Evolutionary conservation across 352 stramenopile species (phyloP), one percentile per base, ranked within the genome.

Genomic region (Phytophthora quininea): DNA sequence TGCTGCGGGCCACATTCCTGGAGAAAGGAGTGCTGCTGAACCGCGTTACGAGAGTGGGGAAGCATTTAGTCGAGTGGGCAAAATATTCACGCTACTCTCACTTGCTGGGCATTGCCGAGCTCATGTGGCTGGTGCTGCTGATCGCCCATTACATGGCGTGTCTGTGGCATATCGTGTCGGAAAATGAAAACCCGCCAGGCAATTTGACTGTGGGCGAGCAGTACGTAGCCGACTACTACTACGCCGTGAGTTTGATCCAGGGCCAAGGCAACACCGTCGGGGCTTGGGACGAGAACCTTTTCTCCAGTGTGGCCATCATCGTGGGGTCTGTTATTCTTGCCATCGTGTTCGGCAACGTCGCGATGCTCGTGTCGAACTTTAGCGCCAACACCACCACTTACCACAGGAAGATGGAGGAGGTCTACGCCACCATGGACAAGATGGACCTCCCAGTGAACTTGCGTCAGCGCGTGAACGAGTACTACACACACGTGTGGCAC

Each of bases 131-230:
- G 15, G 57, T 83, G 24, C 24, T 83, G 29, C 48, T 79, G 24
- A 67, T 73, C 24, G 63, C 73, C 27, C 74, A 82, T 60, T 64
- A 80, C 46, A 64, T 79, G 27, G 72, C 77, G 12, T 85, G 77
- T 45, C 33, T 46, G 31, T 85, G 74, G 77, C 63, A 73, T 49
- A 7, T 67, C 1, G 56, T 82, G 2, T 19, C 24, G 4, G 10
- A 27, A 2, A 29, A 19, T 33, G 3, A 38, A 4, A 14, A 27
- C 14, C 3, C 15, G 1, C 3, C 14, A 0, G 12, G 2, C 4
- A 9, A 14, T 11, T 11, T 40, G 35, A 40, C 35, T 40, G 6
- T 40, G 6, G 35, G 35, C 6, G 35, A 40, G 35, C 6, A 40
- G 6, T 40, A 40, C 35, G 35, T 40, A 11, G 35, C 35, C 35